Evolutionary conservation across 306 rosid genomes (phyloP).

Genomic region (Acmispon strigosus): DNA sequence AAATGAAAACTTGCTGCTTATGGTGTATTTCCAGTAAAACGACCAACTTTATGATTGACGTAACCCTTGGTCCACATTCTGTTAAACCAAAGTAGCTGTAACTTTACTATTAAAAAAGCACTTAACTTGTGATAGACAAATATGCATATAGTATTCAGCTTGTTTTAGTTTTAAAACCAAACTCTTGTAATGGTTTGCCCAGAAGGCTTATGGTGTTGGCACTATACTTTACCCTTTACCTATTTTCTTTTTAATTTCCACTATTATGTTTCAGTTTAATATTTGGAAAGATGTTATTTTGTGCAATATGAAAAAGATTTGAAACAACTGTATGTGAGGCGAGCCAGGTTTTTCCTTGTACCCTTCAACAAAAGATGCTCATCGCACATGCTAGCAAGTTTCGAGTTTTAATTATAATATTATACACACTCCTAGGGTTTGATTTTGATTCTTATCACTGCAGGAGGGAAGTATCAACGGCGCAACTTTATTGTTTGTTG

Average conservation of each 20-base stretch:
- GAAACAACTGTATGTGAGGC: constrained; percentile 3
- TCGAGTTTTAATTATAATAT: constrained; percentile 9
- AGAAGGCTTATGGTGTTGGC: constrained; percentile 1
- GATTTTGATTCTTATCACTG: constrained; percentile 19
- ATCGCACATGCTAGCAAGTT: neutral
- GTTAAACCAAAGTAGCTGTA: neutral
- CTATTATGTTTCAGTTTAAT: neutral
- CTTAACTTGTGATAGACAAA: neutral
- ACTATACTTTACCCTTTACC: neutral
- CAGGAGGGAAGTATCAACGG: constrained; percentile 66
- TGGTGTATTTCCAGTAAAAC: neutral
- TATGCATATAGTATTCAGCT: neutral
- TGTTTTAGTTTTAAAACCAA: constrained; percentile 5
- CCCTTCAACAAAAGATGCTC: neutral
- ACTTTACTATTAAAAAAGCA: neutral
- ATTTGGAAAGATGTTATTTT: neutral
- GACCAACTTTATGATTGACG: neutral
- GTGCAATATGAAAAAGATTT: neutral
- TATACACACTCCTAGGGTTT: constrained; percentile 4
- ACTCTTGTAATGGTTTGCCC: neutral
- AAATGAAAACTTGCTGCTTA: neutral
- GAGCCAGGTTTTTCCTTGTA: constrained; percentile 11
- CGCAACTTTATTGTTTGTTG: constrained; percentile 61
- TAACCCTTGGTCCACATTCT: neutral
- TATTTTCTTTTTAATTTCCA: constrained; percentile 1